A percentile compares a stretch with the other conserved stretches of the same genome.
phyloP scores from a whole-genome alignment of 176 grass and related monocot species.

The Carex littledalei region DNA sequence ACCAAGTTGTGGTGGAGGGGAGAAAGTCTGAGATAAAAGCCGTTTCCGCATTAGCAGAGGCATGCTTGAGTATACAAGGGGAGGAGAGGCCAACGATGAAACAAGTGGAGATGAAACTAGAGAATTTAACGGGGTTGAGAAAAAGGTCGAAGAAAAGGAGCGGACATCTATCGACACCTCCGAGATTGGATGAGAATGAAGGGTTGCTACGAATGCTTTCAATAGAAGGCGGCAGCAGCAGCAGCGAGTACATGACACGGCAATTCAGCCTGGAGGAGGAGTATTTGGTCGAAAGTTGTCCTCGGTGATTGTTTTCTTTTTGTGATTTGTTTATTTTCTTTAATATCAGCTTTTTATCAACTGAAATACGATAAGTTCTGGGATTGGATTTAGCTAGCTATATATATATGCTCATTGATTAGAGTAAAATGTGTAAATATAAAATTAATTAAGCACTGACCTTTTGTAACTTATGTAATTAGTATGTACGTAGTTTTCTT shows the following conservation, averaged over 20 bases:
- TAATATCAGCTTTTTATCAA: not conserved
- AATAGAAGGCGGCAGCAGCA: not conserved
- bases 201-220: not conserved
- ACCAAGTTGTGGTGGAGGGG: not conserved
- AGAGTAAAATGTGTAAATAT: constrained; percentile 5
- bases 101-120: constrained; percentile 18
- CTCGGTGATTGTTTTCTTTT: constrained; percentile 10
- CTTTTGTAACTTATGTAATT: not conserved
- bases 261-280: constrained; percentile 23
- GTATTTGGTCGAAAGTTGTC: constrained; percentile 11
- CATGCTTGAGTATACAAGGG: constrained; percentile 19
- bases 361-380: not conserved
- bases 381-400: not conserved
- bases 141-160: not conserved
- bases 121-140: not conserved
- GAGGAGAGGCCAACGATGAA: constrained; percentile 11
- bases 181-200: not conserved
- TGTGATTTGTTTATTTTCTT: not conserved
- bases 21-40: constrained; percentile 5
- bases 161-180: not conserved
- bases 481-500: not conserved
- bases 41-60: constrained; percentile 7
- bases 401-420: not conserved
- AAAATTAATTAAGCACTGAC: not conserved
- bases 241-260: constrained; percentile 8